Percentiles rank a stretch among this genome's conserved stretches.
phyloP scores from a whole-genome alignment of 768 basidiomycete species.

The Tubosaeta sp. region DNA sequence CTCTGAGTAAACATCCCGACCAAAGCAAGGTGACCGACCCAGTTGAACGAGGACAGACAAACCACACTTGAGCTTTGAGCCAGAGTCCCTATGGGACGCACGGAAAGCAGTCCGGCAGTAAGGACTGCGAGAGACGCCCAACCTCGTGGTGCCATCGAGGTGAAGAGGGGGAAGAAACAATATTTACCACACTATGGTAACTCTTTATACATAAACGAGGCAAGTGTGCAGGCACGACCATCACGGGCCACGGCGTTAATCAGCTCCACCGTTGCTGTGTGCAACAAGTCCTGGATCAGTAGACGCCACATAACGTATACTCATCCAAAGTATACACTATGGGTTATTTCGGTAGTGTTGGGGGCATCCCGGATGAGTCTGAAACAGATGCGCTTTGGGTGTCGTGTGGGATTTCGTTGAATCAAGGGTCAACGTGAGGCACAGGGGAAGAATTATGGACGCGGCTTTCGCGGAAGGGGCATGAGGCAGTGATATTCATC shows the following conservation, averaged over 20 bases:
- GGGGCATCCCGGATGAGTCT: no score
- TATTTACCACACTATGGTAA: background rate
- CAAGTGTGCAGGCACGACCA: background rate
- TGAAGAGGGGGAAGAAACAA: background rate
- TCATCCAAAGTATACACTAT: no score
- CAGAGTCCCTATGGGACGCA: slow-evolving; percentile 8
- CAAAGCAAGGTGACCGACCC: slow-evolving; percentile 20
- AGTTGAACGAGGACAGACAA: slow-evolving; percentile 22
- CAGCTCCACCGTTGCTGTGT: background rate
- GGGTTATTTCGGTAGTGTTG: no score
- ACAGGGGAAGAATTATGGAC: no score
- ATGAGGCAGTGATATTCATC: background rate
- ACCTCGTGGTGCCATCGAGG: slow-evolving; percentile 7
- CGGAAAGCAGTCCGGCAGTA: slow-evolving; percentile 11
- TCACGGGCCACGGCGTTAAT: background rate
- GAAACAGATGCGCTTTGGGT: no score
- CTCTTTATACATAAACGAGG: background rate
- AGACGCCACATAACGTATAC: no score
- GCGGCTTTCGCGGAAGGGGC: no score
- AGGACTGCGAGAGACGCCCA: slow-evolving; percentile 20
- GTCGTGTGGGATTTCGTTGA: no score
- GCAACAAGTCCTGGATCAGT: no score
- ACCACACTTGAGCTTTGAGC: slow-evolving; percentile 24
- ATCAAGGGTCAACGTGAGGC: no score
- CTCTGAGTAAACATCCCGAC: background rate